Percentiles rank a stretch among this genome's conserved stretches.
These are phyloP conservation scores for Rutidosis leptorrhynchoides DNA, from an alignment of 129 eudicot genomes.

Conservation along the genomic window DNA sequence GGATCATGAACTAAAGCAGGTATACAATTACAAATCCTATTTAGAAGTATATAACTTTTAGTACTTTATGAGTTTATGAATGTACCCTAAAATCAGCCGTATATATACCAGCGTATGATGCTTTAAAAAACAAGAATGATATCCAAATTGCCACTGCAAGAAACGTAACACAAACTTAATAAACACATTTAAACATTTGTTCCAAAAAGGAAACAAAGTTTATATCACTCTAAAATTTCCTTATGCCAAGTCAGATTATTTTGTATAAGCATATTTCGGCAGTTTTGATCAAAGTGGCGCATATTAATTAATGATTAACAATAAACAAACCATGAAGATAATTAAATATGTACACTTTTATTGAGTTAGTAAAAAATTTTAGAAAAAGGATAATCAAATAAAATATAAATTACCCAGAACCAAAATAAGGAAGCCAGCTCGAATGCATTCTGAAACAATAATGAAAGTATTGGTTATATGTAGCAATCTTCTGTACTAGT, in stretches of 20 bases:
- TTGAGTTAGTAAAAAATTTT: neutral
- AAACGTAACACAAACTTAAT: slow-evolving; percentile 12
- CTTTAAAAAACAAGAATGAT: slow-evolving; percentile 62
- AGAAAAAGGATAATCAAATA: neutral
- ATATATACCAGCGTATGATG: slow-evolving; percentile 59
- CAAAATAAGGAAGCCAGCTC: slow-evolving; percentile 85
- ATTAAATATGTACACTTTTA: neutral
- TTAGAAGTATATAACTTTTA: neutral
- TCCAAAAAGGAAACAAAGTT: neutral
- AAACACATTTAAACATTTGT: neutral
- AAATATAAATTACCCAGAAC: slow-evolving; percentile 67
- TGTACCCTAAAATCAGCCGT: slow-evolving; percentile 60
- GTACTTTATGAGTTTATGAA: neutral
- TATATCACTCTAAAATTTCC: neutral
- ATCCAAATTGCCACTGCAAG: slow-evolving; percentile 84
- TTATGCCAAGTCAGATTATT: neutral
- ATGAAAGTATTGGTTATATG: neutral
- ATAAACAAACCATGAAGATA: neutral
- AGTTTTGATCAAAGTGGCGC: neutral
- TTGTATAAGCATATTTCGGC: neutral
- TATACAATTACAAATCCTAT: neutral
- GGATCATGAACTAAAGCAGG: neutral
- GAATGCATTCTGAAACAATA: slow-evolving; percentile 64
- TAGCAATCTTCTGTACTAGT: neutral
- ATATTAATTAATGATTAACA: neutral